Base-by-base conservation (phyloP, 768 basidiomycete genomes). In the Kondoa subrosea region DNA sequence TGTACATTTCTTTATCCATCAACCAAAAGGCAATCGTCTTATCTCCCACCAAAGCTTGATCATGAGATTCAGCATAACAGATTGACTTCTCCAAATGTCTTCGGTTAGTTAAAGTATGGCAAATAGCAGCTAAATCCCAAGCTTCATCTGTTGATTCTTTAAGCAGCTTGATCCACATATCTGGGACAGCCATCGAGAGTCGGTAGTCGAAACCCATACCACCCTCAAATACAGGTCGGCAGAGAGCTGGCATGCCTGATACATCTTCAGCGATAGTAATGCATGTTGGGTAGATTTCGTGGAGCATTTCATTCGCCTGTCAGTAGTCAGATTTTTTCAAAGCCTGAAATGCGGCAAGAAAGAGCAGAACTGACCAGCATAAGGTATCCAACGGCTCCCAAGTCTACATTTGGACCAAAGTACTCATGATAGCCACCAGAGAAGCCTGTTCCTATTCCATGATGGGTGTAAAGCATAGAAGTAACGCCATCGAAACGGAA, bases 1-100 rank as follows among this genome's bases (percentile, higher is more conserved):
- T 90, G 77, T 93, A 71, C 95, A 99, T 99, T 78, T 97, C 95
- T 78, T 93, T 93, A 78, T 99, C 95, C 95, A 99, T 99, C 68
- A 97, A 78, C 95, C 95, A 99, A 78, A 99, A 99, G 2, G 95
- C 95, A 27, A 99, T 75, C 1, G 93, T 97, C 81, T 99, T 99
- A 80, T 99, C 95, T 15, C 95, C 95, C 0, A 99, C 95, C 31
- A 99, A 82, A 16, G 95, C 93, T 76, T 99, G 95, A 77, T 97
- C 93, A 72, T 97, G 95, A 73, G 88, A 91, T 79, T 99, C 95
- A 64, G 90, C 91, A 70, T 87, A 87, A 0, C 91, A 89, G 64
- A 99, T 84, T 72, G 88, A 91, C 80, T 85, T 89, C 80, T 99
- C 95, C 27, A 85, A 83, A 74, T 91, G 79, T 40, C 95, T 83